These are phyloP conservation scores for Nitzschia sp. DNA, from an alignment of 108 stramenopile genomes.

Conservation along the genomic window DNA sequence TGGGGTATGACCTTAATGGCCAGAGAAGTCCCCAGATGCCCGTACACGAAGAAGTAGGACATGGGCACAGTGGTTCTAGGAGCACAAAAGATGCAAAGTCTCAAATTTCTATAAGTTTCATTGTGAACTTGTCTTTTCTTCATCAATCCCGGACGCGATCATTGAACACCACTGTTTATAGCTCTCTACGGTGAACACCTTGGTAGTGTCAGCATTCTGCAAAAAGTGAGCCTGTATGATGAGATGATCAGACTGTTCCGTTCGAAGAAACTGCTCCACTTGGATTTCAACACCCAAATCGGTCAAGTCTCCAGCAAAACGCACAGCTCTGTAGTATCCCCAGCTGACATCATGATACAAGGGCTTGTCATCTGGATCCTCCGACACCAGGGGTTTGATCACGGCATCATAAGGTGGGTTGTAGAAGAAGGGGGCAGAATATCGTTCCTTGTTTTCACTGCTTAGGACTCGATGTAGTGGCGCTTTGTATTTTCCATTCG, in stretches of 20 bases:
- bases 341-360: conserved; percentile 62
- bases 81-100: no score
- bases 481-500: conserved; percentile 81
- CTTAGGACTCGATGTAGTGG: conserved; percentile 91
- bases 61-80: no score
- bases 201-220: conserved; percentile 43
- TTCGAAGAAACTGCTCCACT: conserved; percentile 33
- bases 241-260: conserved; percentile 42
- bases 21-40: conserved; percentile 3
- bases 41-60: background rate
- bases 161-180: conserved; percentile 15
- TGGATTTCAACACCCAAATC: conserved; percentile 86
- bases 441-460: conserved; percentile 53
- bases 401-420: conserved; percentile 78
- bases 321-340: conserved; percentile 82
- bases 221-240: conserved; percentile 50
- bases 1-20: conserved; percentile 19
- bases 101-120: no score
- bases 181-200: conserved; percentile 59
- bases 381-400: conserved; percentile 41
- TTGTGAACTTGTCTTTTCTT: no score
- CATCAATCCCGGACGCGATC: no score
- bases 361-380: background rate
- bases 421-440: conserved; percentile 93
- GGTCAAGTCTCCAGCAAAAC: conserved; percentile 84